Evolutionary conservation across 1,139 yeast genomes (phyloP), one percentile per base, ranked within the genome.

Genomic region (Debaryomyces coudertii): DNA sequence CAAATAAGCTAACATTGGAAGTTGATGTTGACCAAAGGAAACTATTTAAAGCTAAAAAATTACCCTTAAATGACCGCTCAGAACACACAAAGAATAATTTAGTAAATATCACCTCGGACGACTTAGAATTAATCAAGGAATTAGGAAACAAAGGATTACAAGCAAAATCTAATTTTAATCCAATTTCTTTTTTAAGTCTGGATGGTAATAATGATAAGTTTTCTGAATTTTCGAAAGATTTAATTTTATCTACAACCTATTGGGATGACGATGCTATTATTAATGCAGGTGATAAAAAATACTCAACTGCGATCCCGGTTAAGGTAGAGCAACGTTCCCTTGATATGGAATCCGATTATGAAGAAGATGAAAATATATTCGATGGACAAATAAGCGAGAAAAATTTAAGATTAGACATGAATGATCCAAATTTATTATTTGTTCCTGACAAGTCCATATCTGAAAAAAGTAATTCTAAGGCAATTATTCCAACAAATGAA

Each of bases 351-450:
- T 77, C 76, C 22, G 73, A 75, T 61, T 77, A 76, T 24, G 89
- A 87, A 56, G 87, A 85, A 36, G 96, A 89, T 55, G 93, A 88
- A 34, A 80, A 82, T 51, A 78, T 93, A n/a, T 79, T 90, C 48
- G 85, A 87, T 43, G 98, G 97, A 2, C 77, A 79, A 27, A 60
- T 87, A 29, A 66, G 71, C 55, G 47, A 65, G 33, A 71, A 61
- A 31, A 73, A 70, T 47, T 75, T 82, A 47, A 77, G 73, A 53
- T 66, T 93, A 38, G 96, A 93, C 63, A 79, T 90, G 86, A 93
- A 93, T 61, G 99, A 93, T 66, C 88, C 95, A 9, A 76, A 84
- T 44, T 67, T 92, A 49, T 65, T 90, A 37, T 85, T 92, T 55
- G 79, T 86, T 18, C 81, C 83, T 3, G 72, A 72, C 28, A 61